Percentiles rank a stretch among this genome's conserved stretches.
These are phyloP conservation scores for Taphrina flavorubra DNA, from an alignment of 1,139 yeast species.

Conservation along the genomic window DNA sequence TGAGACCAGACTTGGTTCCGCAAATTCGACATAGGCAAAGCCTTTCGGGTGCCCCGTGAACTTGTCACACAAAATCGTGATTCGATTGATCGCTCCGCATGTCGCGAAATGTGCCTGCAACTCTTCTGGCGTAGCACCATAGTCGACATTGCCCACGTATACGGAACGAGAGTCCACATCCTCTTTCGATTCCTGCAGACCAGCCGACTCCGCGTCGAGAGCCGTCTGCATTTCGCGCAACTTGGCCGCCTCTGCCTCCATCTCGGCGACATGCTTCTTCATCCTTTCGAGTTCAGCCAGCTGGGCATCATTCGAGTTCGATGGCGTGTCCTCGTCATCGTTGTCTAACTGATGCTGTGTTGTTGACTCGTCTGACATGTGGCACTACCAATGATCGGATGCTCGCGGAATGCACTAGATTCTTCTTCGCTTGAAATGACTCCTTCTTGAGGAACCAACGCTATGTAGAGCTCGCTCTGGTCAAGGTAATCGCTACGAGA, in stretches of 20 bases:
- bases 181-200: conserved; percentile 58
- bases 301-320: background rate
- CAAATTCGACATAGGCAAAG: conserved; percentile 81
- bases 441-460: too few species aligned
- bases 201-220: conserved; percentile 57
- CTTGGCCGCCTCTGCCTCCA: conserved; percentile 63
- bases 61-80: conserved; percentile 76
- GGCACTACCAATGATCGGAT: background rate
- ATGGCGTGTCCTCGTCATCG: conserved; percentile 33
- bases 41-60: conserved; percentile 83
- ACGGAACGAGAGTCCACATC: conserved; percentile 78
- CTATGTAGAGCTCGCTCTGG: too few species aligned
- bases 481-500: too few species aligned
- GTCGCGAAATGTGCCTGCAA: conserved; percentile 76
- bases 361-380: conserved; percentile 30
- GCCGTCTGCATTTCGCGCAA: conserved; percentile 62
- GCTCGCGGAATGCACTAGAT: background rate
- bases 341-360: conserved; percentile 28
- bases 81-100: conserved; percentile 80
- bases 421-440: background rate
- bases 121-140: conserved; percentile 77
- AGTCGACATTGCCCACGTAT: conserved; percentile 87
- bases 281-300: conserved; percentile 45
- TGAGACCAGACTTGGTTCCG: conserved; percentile 65
- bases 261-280: conserved; percentile 53